Percentiles rank a stretch among this genome's conserved stretches.
These are phyloP conservation scores for Trichophyton simii DNA, from an alignment of 2,329 filamentous ascomycete species.

Conservation along the genomic window DNA sequence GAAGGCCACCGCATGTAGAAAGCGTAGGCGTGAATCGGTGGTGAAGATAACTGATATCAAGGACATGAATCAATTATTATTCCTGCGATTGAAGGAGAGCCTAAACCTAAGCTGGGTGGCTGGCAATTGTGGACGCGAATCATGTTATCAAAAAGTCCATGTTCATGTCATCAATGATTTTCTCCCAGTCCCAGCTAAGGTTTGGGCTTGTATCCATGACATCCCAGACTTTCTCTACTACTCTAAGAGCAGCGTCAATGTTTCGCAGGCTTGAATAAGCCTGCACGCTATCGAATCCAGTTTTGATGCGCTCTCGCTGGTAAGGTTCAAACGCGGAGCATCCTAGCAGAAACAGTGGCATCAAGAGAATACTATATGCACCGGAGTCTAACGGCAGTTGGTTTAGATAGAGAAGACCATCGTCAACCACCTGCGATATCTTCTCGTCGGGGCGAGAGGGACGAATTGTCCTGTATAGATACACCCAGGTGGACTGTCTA, in stretches of 20 bases:
- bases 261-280: slow-evolving; percentile 47
- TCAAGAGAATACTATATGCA: slow-evolving; percentile 47
- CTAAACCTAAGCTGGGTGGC: not conserved
- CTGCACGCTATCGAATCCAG: slow-evolving; percentile 43
- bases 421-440: slow-evolving; percentile 46
- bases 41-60: not conserved
- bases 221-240: slow-evolving; percentile 47
- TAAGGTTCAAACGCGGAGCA: slow-evolving; percentile 46
- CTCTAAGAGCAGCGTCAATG: slow-evolving; percentile 43
- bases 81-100: not conserved
- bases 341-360: slow-evolving; percentile 50
- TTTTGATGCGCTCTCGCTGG: slow-evolving; percentile 44
- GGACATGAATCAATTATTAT: not conserved
- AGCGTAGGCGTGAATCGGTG: not conserved
- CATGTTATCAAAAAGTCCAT: slow-evolving; percentile 51
- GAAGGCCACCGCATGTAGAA: not conserved
- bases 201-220: slow-evolving; percentile 46
- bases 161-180: slow-evolving; percentile 44
- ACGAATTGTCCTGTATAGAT: slow-evolving; percentile 49
- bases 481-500: slow-evolving; percentile 51
- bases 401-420: slow-evolving; percentile 45
- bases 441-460: slow-evolving; percentile 43
- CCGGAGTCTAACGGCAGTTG: slow-evolving; percentile 42
- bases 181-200: slow-evolving; percentile 53
- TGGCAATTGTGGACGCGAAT: slow-evolving; percentile 10